A percentile compares a stretch with the other conserved stretches of the same genome.
Conservation (phyloP, 1,284 basidiomycete genomes). For the Phenoliferia sp. region DNA sequence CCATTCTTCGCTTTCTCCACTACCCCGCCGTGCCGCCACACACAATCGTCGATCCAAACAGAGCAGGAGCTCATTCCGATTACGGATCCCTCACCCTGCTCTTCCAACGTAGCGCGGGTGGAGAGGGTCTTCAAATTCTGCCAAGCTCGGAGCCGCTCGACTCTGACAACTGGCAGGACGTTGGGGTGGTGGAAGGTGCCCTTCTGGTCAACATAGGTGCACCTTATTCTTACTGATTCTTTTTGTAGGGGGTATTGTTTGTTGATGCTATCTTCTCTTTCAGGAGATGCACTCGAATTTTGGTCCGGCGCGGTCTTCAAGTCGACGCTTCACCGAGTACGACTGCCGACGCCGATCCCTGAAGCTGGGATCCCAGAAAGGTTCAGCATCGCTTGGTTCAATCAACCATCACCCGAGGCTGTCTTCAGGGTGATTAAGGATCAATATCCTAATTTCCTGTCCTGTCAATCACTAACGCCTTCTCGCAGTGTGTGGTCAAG, state of each 20-base stretch:
- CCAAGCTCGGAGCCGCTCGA: conserved; percentile 19
- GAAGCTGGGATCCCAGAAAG: conserved; percentile 23
- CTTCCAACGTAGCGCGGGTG: conserved; percentile 21
- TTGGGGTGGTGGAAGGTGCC: conserved; percentile 17
- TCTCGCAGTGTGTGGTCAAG: conserved; percentile 10
- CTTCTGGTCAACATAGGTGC: conserved; percentile 28
- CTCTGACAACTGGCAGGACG: conserved; percentile 15
- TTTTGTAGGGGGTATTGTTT: not conserved
- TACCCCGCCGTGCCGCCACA: conserved; percentile 19
- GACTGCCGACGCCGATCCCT: conserved; percentile 18
- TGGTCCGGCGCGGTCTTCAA: conserved; percentile 28
- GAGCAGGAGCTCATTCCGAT: conserved; percentile 24
- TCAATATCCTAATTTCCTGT: not conserved
- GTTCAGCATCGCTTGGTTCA: conserved; percentile 30
- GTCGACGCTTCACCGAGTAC: conserved; percentile 29
- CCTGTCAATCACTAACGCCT: not conserved
- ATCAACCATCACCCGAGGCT: conserved; percentile 19
- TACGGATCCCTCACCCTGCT: conserved; percentile 23
- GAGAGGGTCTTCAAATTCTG: conserved; percentile 27
- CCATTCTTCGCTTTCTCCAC: conserved; percentile 30
- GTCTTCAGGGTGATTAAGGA: conserved; percentile 11
- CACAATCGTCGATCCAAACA: conserved; percentile 15
- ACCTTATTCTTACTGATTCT: not conserved
- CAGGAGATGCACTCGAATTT: conserved; percentile 17
- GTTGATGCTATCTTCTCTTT: not conserved